Conservation (phyloP, 306 rosid species). For the cucumber (Cucumis sativus) region DNA sequence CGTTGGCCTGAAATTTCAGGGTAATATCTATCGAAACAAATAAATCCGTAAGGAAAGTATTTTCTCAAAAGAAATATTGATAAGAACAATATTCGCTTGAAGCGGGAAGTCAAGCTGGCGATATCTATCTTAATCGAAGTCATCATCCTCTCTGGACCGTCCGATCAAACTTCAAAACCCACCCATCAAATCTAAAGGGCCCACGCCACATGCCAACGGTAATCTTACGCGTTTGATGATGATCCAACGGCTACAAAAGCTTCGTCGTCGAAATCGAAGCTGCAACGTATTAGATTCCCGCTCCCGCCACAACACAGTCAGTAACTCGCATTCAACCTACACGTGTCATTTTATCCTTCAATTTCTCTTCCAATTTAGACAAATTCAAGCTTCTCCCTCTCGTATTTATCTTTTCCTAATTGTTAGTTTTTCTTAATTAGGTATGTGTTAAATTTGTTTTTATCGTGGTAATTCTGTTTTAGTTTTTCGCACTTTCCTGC, state of each 20-base stretch:
- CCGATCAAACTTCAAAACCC: not conserved
- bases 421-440: not conserved
- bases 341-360: constrained; percentile 30
- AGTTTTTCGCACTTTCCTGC: constrained; percentile 3
- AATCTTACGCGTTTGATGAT: not conserved
- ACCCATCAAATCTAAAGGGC: not conserved
- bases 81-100: not conserved
- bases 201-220: not conserved
- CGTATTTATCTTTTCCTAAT: not conserved
- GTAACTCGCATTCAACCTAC: not conserved
- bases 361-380: constrained; percentile 15
- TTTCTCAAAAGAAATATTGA: too few relatives aligned
- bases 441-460: not conserved
- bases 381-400: constrained; percentile 10
- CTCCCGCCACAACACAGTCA: constrained; percentile 47
- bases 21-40: too few relatives aligned
- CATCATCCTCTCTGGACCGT: constrained; percentile 3
- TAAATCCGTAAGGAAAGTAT: too few relatives aligned
- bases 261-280: not conserved
- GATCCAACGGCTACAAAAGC: not conserved
- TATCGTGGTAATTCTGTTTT: not conserved
- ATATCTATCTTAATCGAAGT: not conserved
- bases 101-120: not conserved
- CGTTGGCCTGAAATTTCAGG: too few relatives aligned
- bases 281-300: constrained; percentile 12